Evolutionary conservation across 257 asterid species (phyloP), one percentile per base, ranked within the genome.

Genomic region (Solanum ossicruentum): DNA sequence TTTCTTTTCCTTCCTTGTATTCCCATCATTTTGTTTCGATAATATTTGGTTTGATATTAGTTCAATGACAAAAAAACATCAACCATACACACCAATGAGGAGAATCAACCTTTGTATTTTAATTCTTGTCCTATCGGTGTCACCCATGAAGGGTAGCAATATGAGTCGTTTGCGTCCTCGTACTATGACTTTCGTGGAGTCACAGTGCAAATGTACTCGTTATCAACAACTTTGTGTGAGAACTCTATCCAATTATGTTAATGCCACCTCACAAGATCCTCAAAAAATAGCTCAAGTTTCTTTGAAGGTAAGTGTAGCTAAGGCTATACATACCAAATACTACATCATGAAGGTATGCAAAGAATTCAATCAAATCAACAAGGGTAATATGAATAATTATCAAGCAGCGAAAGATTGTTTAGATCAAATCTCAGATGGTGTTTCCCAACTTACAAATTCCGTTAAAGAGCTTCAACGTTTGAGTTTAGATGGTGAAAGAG

Each of bases 381-480:
- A 88, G 85, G 88, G 32, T 5, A 61, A 89, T 17, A 85, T 23
- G 23, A 91, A 90, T 1, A 88, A 90, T 2, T 87, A 86, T 83
- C 87, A 32, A 23, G 92, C 77, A 0, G 87, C 91, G 32, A 84
- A 69, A 9, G 95, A 94, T n/a, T 94, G 96, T 67, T 85, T 94
- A 39, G 89, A 87, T 11, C 98, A 94, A 67, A 94, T 94, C 81
- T 85, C 88, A 6, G 94, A 93, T 41, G 93, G 97, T 3, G 94
- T 91, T 2, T 88, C 70, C 1, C 96, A 92, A 56, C 87, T 93
- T 11, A 71, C 90, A 17, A 89, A 90, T n/a, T 89, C 94, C 26
- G 90, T 93, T 13, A 88, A 78, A 21, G 97, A 92, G 87, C 66
- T 89, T 3, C 89, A 88, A 9, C 83, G 72, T n/a, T 90, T 93